These are phyloP conservation scores for Selenicereus undatus DNA, from an alignment of 148 eudicot species.

Conservation along the genomic window DNA sequence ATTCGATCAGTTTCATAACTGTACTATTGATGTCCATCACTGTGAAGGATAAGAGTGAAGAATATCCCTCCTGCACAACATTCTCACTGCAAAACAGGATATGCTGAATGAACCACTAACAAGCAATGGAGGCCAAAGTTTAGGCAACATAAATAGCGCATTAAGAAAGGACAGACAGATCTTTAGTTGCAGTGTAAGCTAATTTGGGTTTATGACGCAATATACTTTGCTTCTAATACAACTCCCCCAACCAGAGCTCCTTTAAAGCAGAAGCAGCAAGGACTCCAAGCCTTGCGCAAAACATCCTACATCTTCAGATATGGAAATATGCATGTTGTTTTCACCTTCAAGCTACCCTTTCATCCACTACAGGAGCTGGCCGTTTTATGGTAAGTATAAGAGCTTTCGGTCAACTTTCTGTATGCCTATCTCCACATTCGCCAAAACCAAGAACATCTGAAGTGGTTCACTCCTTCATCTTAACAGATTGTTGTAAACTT, in stretches of 20 bases:
- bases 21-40: conserved; percentile 79
- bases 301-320: no score
- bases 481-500: neutral
- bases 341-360: neutral
- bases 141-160: neutral
- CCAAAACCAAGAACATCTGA: no score
- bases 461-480: no score
- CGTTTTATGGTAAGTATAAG: neutral
- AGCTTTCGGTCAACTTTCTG: no score
- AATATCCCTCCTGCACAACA: conserved; percentile 56
- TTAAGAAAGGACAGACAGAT: neutral
- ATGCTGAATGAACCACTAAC: neutral
- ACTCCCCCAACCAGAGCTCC: neutral
- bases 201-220: neutral
- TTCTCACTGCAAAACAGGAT: conserved; percentile 48
- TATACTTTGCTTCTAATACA: neutral
- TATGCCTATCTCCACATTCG: no score
- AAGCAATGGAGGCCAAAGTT: neutral
- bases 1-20: conserved; percentile 73
- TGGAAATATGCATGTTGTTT: neutral
- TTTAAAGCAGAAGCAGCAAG: neutral
- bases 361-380: neutral
- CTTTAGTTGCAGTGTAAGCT: neutral
- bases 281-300: neutral
- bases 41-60: conserved; percentile 85